Base-by-base conservation (phyloP, 305 asterid species). In the Caryopteris hybrid region DNA sequence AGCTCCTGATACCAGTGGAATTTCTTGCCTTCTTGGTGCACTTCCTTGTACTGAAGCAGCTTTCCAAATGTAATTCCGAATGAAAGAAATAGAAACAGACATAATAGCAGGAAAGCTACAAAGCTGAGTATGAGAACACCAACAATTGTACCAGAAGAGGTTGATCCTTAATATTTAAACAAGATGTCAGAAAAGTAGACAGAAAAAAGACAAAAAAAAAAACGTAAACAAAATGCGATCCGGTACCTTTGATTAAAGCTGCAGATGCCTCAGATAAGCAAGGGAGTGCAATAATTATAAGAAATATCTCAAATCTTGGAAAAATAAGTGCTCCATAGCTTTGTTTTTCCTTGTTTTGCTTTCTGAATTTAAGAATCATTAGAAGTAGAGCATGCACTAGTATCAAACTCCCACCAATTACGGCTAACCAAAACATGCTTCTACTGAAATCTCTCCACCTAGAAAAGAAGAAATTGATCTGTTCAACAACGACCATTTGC, bases 371-470 rank as follows among this genome's bases (percentile, higher is more conserved):
- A 34, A 89, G 76, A 66, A 93, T 77, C 66, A 72, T 22, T 54
- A 91, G 76, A 12, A 88, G 66, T 60, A 87, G 68, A 46, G 74
- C 81, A 66, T 93, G 97, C 70, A 89, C 51, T 51, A 87, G 22
- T 46, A 86, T 41, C 82, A 88, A 78, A 78, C 89, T 39, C 75
- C 86, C 87, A 2, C 83, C 77, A 25, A 91, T 87, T 39, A 84
- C 78, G 1, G 91, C 95, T 72, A 91, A 66, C 99, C 99, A 93
- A 75, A 93, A 88, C 95, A 93, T 85, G 84, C 94, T 87, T 81
- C 97, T 66, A 48, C 86, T 66, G 78, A 93, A 93, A 76, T 91
- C 90, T 79, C 96, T 86, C 99, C 99, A 93, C 85, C 99, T 93
- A 63, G 61, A 77, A 70, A 34, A 45, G 77, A 68, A 52, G 59